Conservation (phyloP, 108 stramenopile species). For the Skeletonema menzelii region DNA sequence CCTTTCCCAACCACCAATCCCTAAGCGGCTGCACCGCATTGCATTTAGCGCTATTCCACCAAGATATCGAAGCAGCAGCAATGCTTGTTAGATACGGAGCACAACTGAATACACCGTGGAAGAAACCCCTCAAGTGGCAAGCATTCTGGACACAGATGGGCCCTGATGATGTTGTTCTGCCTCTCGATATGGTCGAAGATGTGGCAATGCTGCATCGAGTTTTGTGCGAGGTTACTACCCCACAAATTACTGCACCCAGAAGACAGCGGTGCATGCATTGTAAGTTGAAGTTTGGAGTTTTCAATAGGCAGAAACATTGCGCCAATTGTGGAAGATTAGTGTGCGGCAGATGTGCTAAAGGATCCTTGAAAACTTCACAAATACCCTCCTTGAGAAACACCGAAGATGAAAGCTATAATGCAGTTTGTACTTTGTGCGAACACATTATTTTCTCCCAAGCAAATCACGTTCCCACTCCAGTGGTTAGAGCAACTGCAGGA, state of each 20-base stretch:
- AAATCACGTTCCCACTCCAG: constrained; percentile 2
- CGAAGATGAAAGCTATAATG: background rate
- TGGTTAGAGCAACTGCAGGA: background rate
- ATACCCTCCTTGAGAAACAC: constrained; percentile 12
- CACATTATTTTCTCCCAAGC: constrained; percentile 25
- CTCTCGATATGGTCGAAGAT: constrained; percentile 79
- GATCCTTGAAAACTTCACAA: constrained; percentile 18
- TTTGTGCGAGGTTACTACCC: constrained; percentile 61
- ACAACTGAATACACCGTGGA: constrained; percentile 79
- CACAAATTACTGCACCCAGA: constrained; percentile 55
- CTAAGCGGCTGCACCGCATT: constrained; percentile 82
- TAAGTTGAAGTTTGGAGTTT: constrained; percentile 53
- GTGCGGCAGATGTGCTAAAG: constrained; percentile 59
- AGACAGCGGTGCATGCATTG: constrained; percentile 87
- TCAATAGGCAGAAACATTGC: constrained; percentile 64
- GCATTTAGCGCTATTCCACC: constrained; percentile 79
- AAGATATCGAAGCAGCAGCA: constrained; percentile 71
- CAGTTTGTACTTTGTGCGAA: constrained; percentile 41
- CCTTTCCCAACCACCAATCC: constrained; percentile 74
- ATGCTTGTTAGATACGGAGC: constrained; percentile 67
- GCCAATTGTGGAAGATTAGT: constrained; percentile 76
- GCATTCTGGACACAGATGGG: constrained; percentile 81
- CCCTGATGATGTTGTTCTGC: constrained; percentile 53
- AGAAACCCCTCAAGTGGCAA: constrained; percentile 78
- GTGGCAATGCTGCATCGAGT: constrained; percentile 60